These are phyloP conservation scores for Stentor coeruleus DNA, from an alignment of 73 alveolate species.

Conservation along the genomic window DNA sequence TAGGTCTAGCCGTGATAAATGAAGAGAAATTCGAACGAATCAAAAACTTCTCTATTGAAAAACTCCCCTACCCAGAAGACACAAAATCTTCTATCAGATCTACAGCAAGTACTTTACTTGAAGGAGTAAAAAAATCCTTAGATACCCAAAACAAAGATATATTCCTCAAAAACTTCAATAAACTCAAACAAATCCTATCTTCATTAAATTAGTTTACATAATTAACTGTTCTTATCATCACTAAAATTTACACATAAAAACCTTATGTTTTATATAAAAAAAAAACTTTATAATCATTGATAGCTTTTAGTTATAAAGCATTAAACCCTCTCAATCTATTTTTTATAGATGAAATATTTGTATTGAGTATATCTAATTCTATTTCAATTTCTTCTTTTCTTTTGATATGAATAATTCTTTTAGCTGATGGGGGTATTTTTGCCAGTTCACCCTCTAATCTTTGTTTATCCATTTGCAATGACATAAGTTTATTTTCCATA, in stretches of 20 bases:
- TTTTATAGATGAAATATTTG: not conserved
- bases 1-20: not conserved
- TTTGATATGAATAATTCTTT: not conserved
- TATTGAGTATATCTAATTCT: not conserved
- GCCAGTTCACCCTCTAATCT: conserved; percentile 1
- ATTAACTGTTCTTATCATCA: not conserved
- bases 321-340: not conserved
- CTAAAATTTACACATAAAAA: no score
- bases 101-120: not conserved
- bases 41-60: not conserved
- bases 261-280: no score
- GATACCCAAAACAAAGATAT: not conserved
- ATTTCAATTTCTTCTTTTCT: conserved; percentile 2
- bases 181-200: not conserved
- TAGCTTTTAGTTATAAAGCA: not conserved
- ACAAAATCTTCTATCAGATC: not conserved
- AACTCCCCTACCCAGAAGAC: not conserved
- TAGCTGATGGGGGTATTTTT: not conserved
- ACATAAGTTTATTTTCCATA: not conserved
- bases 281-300: no score
- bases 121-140: not conserved
- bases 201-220: not conserved
- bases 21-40: not conserved
- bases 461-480: conserved; percentile 16
- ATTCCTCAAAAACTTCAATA: conserved; percentile 10